Conservation (phyloP, 148 eudicot genomes). For the Camellia granthamiana region DNA sequence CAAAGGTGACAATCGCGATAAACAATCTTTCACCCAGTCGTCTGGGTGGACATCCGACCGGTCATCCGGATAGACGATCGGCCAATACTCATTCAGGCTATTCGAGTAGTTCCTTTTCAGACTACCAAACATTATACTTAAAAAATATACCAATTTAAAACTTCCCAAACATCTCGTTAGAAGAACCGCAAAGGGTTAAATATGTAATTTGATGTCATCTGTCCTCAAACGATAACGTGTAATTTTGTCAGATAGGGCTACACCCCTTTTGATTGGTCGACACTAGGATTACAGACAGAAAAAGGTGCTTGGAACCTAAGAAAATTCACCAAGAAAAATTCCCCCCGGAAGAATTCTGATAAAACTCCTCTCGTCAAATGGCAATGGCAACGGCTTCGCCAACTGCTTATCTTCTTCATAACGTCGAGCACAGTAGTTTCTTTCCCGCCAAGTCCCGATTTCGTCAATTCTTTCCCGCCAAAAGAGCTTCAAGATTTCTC, state of each 20-base stretch:
- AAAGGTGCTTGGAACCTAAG: neutral
- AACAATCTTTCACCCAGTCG: too few species aligned
- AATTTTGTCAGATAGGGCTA: slow-evolving; percentile 14
- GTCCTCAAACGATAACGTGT: neutral
- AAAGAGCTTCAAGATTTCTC: slow-evolving; percentile 37
- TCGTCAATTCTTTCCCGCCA: slow-evolving; percentile 27
- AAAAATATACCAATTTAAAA: too few species aligned
- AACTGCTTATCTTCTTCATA: neutral
- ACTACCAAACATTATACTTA: too few species aligned
- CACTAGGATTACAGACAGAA: neutral
- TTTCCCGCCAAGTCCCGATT: slow-evolving; percentile 18
- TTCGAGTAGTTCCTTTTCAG: too few species aligned
- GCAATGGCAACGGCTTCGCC: slow-evolving; percentile 19
- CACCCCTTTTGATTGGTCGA: slow-evolving; percentile 17
- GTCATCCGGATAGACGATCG: too few species aligned
- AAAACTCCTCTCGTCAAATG: neutral
- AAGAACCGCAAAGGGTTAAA: neutral
- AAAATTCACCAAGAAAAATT: slow-evolving; percentile 3
- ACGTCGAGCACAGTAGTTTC: neutral
- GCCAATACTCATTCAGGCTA: too few species aligned
- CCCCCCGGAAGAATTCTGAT: neutral
- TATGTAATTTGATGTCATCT: neutral
- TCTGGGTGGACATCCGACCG: too few species aligned
- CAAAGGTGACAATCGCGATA: accelerated
- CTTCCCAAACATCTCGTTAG: too few species aligned